Base-by-base conservation (phyloP, 106 monocot species). In the Allium fistulosum region DNA sequence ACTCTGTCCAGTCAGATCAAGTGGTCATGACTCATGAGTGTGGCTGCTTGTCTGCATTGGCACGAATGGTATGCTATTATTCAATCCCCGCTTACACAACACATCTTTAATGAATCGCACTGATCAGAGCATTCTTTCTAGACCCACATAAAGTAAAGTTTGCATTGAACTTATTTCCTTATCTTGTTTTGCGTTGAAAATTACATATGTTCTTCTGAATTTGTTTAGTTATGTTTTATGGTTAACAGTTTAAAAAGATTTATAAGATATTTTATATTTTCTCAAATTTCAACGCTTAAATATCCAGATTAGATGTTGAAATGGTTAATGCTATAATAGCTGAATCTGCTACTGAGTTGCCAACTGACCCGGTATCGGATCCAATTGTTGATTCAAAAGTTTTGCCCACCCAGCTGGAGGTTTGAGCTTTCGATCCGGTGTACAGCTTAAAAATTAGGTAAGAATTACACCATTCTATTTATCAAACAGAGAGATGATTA, bases 381-480 rank as follows among this genome's bases (percentile, higher is more conserved):
- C 92, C 97, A 10, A 90, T 97, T 71, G 75, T 89, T 26, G 92
- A 97, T 72, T 71, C 80, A 49, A 89, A 83, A 59, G 92, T 92
- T 65, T 71, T 97, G 17, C 97, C 97, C 6, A 87, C 92, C 88
- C 81, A n/a, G 88, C 92, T 67, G 97, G 97, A 17, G 80, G 89
- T 78, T 90, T 91, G 70, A 97, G 97, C 75, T 97, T 97, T 79
- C 92, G 97, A 51, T 88, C 97, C 52, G 97, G 97, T 49, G 97
- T 92, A 65, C 92, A 87, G 62, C 92, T 97, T 4, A 92, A 97
- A 85, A 97, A 90, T 75, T 78, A 86, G 15, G 97, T 97, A 85
- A 59, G 80, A 70, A 51, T 18, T 11, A 11, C 13, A 16, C 37
- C 57, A n/a, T 15, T 66, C 17, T 66, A 4, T 66, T 22, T 22